Conservation (phyloP, 1,284 basidiomycete genomes). For the Xerocomus nothofagi region DNA sequence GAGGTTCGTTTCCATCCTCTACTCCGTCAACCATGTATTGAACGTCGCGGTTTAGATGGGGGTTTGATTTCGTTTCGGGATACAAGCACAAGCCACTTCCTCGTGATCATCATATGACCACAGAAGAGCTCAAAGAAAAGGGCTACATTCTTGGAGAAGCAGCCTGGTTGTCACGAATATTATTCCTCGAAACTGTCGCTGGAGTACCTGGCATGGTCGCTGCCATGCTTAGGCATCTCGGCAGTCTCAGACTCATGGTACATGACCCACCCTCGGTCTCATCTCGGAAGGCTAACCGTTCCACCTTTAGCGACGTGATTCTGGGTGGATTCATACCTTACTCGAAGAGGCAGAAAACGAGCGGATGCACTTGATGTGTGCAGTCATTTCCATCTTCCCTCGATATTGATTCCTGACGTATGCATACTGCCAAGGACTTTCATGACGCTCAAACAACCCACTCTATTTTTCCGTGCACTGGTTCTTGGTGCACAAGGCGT, state of each 20-base stretch:
- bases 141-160: constrained; percentile 74
- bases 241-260: constrained; percentile 82
- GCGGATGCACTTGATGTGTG: constrained; percentile 86
- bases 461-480: constrained; percentile 74
- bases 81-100: constrained; percentile 78
- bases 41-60: constrained; percentile 41
- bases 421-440: constrained; percentile 63
- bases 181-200: constrained; percentile 89
- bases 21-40: constrained; percentile 1
- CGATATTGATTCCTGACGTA: constrained; percentile 13
- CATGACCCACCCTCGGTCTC: constrained; percentile 17
- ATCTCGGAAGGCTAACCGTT: constrained; percentile 11
- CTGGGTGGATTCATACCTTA: constrained; percentile 84
- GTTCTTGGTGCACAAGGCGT: constrained; percentile 88
- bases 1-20: constrained; percentile 39
- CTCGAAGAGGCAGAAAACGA: constrained; percentile 96
- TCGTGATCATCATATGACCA: constrained; percentile 55
- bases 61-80: constrained; percentile 76
- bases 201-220: constrained; percentile 96
- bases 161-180: constrained; percentile 82
- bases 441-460: constrained; percentile 82
- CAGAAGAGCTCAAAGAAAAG: constrained; percentile 69
- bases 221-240: constrained; percentile 82
- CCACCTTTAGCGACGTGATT: constrained; percentile 68
- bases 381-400: constrained; percentile 3